Conservation (phyloP, 768 basidiomycete genomes). For the Clitopilus hobsonii region DNA sequence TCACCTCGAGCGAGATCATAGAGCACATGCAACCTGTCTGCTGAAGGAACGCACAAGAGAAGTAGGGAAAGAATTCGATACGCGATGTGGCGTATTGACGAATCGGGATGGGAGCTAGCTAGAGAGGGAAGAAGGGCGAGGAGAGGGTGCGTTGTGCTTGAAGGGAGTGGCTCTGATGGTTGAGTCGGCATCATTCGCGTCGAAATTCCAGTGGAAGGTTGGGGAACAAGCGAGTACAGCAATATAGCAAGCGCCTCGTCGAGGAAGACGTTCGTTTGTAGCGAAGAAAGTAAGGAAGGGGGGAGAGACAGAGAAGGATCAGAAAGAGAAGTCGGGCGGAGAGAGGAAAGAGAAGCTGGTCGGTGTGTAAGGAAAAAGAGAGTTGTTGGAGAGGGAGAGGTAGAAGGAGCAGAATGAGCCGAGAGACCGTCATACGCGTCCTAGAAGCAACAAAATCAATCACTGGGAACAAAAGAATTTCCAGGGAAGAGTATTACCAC, state of each 20-base stretch:
- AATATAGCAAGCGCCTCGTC: constrained; percentile 62
- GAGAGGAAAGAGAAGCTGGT: neutral
- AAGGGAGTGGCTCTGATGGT: constrained; percentile 21
- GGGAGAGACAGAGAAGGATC: neutral
- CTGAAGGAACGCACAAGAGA: constrained; percentile 41
- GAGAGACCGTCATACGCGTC: constrained; percentile 21
- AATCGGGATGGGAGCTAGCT: constrained; percentile 59
- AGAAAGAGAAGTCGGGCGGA: neutral
- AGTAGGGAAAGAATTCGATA: constrained; percentile 57
- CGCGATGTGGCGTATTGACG: constrained; percentile 50
- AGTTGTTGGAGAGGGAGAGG: neutral
- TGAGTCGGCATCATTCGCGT: no score
- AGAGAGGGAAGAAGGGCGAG: constrained; percentile 47
- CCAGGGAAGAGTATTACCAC: neutral
- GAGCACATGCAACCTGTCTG: constrained; percentile 50
- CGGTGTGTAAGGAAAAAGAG: neutral
- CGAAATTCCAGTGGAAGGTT: no score
- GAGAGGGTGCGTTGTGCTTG: constrained; percentile 45
- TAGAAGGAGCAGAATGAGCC: neutral
- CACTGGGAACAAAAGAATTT: neutral
- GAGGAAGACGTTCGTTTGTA: constrained; percentile 49
- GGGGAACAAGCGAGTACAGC: constrained; percentile 29
- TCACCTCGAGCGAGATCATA: constrained; percentile 44
- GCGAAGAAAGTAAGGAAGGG: constrained; percentile 32
- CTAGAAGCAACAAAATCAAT: constrained; percentile 19